These are phyloP conservation scores for Phellopilus nigrolimitatus DNA, from an alignment of 1,284 basidiomycete genomes.

Conservation along the genomic window DNA sequence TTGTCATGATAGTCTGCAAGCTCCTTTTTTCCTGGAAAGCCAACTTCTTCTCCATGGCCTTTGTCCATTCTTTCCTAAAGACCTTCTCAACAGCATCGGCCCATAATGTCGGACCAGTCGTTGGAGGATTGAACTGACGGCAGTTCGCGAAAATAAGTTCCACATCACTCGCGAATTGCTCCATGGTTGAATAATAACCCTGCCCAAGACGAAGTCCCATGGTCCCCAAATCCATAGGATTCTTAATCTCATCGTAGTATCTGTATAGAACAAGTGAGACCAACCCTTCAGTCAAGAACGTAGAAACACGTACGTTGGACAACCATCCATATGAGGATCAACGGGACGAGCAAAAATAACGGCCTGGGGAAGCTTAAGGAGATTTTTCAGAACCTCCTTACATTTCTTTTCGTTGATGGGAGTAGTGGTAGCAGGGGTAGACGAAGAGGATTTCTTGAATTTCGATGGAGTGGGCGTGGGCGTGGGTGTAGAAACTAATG, in stretches of 20 bases:
- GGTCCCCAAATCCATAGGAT: conserved; percentile 95
- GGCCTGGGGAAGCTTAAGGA: conserved; percentile 68
- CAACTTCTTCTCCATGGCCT: conserved; percentile 70
- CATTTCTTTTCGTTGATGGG: conserved; percentile 79
- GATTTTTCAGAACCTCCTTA: conserved; percentile 60
- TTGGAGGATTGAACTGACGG: conserved; percentile 82
- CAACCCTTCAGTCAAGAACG: conserved; percentile 3
- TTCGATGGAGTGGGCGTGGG: conserved; percentile 35
- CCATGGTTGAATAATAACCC: conserved; percentile 72
- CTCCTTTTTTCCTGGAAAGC: conserved; percentile 79
- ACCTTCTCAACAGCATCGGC: conserved; percentile 71
- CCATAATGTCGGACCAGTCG: conserved; percentile 69
- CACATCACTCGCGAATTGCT: conserved; percentile 77
- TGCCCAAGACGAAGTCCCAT: conserved; percentile 69
- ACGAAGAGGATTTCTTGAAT: conserved; percentile 35
- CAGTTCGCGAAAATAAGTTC: conserved; percentile 88
- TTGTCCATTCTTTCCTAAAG: conserved; percentile 87
- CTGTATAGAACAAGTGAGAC: conserved; percentile 36
- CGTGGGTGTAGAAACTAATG: conserved; percentile 22
- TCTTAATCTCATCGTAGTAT: conserved; percentile 88
- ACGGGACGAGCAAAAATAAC: conserved; percentile 83
- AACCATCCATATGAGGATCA: conserved; percentile 78
- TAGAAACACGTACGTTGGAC: conserved; percentile 67
- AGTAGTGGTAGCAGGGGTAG: conserved; percentile 30
- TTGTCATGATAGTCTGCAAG: conserved; percentile 68